These are phyloP conservation scores for Schwanniomyces yamadae DNA, from an alignment of 805 yeast genomes.

Conservation along the genomic window DNA sequence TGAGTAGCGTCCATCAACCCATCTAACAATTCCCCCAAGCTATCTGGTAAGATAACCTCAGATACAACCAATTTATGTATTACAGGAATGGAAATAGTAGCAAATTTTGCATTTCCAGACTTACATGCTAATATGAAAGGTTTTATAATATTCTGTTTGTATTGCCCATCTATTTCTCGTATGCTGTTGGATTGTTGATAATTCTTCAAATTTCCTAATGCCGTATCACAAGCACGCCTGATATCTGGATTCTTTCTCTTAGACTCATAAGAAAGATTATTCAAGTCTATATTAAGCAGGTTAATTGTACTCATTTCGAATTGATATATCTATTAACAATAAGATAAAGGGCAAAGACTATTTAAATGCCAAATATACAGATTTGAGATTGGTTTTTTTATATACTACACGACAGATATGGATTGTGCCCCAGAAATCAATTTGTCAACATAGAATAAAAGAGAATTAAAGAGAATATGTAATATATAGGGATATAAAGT, in stretches of 20 bases:
- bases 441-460: too few relatives aligned
- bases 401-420: too few relatives aligned
- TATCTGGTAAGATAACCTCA: slow-evolving; percentile 53
- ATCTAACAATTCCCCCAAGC: slow-evolving; percentile 57
- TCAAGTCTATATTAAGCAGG: slow-evolving; percentile 57
- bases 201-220: slow-evolving; percentile 14
- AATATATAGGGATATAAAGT: too few relatives aligned
- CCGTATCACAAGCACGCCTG: slow-evolving; percentile 42
- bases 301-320: slow-evolving; percentile 31
- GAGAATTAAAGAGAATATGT: too few relatives aligned
- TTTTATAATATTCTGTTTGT: slow-evolving; percentile 19
- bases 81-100: slow-evolving; percentile 69
- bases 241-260: slow-evolving; percentile 72
- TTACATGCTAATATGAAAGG: slow-evolving; percentile 76
- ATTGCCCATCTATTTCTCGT: slow-evolving; percentile 20
- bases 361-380: too few relatives aligned
- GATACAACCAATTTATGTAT: slow-evolving; percentile 58
- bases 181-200: slow-evolving; percentile 6
- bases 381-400: too few relatives aligned
- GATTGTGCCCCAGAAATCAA: too few relatives aligned
- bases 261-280: slow-evolving; percentile 62
- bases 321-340: background rate
- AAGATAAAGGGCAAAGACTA: too few relatives aligned
- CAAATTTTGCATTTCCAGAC: slow-evolving; percentile 71
- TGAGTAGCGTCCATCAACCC: slow-evolving; percentile 73